Conservation (phyloP, 2,329 filamentous ascomycete species). For the Aspergillus sergii region DNA sequence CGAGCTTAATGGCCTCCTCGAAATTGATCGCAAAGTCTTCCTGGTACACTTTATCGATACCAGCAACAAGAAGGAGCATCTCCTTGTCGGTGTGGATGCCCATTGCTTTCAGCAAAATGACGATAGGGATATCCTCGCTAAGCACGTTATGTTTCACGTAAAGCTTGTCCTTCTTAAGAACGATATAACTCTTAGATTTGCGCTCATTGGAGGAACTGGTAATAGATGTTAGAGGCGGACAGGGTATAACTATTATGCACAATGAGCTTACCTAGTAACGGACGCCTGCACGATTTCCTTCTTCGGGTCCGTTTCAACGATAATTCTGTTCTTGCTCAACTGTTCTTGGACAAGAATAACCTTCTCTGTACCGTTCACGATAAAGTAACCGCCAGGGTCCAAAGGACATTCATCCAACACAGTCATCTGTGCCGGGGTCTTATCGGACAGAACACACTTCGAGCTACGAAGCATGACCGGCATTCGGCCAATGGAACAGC, state of each 20-base stretch:
- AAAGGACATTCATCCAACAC: slow-evolving; percentile 92
- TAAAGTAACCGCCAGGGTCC: slow-evolving; percentile 96
- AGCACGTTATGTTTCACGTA: slow-evolving; percentile 90
- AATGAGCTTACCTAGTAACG: slow-evolving; percentile 65
- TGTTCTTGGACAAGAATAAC: slow-evolving; percentile 98
- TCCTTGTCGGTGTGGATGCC: slow-evolving; percentile 94
- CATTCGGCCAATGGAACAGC: slow-evolving; percentile 82
- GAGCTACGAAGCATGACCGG: slow-evolving; percentile 97
- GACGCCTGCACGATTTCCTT: slow-evolving; percentile 94
- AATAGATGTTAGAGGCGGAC: slow-evolving; percentile 17
- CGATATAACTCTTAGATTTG: slow-evolving; percentile 96
- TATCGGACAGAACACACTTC: slow-evolving; percentile 83
- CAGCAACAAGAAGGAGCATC: slow-evolving; percentile 87
- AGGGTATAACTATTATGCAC: background rate
- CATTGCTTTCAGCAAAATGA: slow-evolving; percentile 89
- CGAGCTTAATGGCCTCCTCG: slow-evolving; percentile 81
- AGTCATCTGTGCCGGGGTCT: slow-evolving; percentile 86
- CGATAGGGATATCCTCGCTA: slow-evolving; percentile 90
- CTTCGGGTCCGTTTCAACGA: slow-evolving; percentile 89
- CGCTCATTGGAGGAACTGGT: slow-evolving; percentile 90
- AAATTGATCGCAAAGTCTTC: slow-evolving; percentile 96
- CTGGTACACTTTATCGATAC: slow-evolving; percentile 84
- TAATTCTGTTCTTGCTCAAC: slow-evolving; percentile 97
- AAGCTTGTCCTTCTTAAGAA: slow-evolving; percentile 90
- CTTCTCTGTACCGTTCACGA: slow-evolving; percentile 96